phyloP scores from a whole-genome alignment of 2,329 filamentous ascomycete genomes.

The Myotisia sp. region DNA sequence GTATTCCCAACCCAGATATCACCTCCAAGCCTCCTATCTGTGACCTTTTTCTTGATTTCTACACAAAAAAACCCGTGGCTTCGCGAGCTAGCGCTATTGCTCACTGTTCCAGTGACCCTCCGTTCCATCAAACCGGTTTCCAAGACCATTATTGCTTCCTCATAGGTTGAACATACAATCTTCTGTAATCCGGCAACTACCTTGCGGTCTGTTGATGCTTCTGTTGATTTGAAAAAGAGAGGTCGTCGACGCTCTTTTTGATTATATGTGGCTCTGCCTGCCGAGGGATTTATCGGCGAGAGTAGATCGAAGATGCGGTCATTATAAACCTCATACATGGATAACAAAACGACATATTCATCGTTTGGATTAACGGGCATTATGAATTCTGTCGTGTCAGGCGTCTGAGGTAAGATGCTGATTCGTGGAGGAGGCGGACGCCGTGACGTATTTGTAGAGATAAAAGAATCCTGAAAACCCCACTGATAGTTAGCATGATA shows the following conservation, averaged over 20 bases:
- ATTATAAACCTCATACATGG: conserved; percentile 99
- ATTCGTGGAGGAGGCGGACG: conserved; percentile 51
- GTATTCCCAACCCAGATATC: conserved; percentile 60
- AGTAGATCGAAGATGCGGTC: conserved; percentile 93
- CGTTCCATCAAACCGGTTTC: conserved; percentile 81
- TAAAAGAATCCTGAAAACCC: conserved; percentile 40
- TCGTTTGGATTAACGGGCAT: conserved; percentile 53
- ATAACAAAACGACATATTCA: conserved; percentile 78
- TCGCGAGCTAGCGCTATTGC: conserved; percentile 80
- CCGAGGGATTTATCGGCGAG: conserved; percentile 34
- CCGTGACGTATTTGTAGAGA: conserved; percentile 42
- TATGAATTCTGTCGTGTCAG: conserved; percentile 57
- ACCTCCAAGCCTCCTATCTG: conserved; percentile 36
- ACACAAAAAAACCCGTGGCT: conserved; percentile 95
- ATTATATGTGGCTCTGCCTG: conserved; percentile 30
- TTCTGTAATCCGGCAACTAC: conserved; percentile 85
- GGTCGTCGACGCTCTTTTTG: conserved; percentile 58
- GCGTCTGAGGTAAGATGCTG: conserved; percentile 56
- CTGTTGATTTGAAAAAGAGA: conserved; percentile 82
- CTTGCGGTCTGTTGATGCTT: conserved; percentile 78
- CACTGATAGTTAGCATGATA: too few relatives aligned
- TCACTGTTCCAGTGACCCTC: conserved; percentile 76
- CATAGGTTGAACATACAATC: conserved; percentile 66
- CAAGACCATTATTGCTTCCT: conserved; percentile 76
- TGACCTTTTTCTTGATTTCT: conserved; percentile 70